Percentiles rank a stretch among this genome's conserved stretches.
These are phyloP conservation scores for Phyllosticta citrichinensis DNA, from an alignment of 2,329 filamentous ascomycete genomes.

Conservation along the genomic window DNA sequence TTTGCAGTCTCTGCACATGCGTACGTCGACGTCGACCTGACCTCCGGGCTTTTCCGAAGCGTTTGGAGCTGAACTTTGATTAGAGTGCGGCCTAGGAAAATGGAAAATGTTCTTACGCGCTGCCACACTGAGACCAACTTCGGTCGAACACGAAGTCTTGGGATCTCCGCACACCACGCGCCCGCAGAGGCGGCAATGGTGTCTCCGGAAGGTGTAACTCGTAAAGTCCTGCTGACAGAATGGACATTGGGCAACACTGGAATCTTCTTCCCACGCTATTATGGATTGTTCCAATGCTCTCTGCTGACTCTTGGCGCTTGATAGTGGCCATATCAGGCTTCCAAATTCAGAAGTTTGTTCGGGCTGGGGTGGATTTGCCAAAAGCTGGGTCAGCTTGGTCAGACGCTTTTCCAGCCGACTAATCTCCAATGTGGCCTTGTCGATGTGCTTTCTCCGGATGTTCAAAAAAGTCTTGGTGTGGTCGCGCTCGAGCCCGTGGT, in stretches of 20 bases:
- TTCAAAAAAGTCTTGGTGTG: constrained; percentile 61
- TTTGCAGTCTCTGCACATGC: constrained; percentile 88
- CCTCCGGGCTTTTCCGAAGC: constrained; percentile 34
- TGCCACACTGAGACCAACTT: constrained; percentile 71
- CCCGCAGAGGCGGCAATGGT: constrained; percentile 91
- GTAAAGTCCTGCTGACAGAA: constrained; percentile 96
- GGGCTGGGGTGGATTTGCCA: constrained; percentile 60
- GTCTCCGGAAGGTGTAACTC: constrained; percentile 81
- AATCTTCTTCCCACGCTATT: constrained; percentile 91
- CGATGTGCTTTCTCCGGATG: constrained; percentile 66
- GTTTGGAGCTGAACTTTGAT: constrained; percentile 18
- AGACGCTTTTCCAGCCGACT: constrained; percentile 84
- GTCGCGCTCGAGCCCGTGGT: constrained; percentile 58
- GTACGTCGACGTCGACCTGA: constrained; percentile 65
- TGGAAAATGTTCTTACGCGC: constrained; percentile 38
- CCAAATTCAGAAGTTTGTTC: constrained; percentile 46
- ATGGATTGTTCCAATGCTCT: constrained; percentile 83
- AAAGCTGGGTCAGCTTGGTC: constrained; percentile 75
- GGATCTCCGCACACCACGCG: constrained; percentile 86
- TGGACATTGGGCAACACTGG: constrained; percentile 68
- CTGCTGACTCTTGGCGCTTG: constrained; percentile 56
- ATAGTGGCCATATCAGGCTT: constrained; percentile 49
- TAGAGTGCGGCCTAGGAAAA: background rate
- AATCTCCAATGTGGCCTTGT: constrained; percentile 78
- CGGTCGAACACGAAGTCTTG: constrained; percentile 71